Conservation (phyloP, 768 basidiomycete species). For the Podaxis carcinomalis region DNA sequence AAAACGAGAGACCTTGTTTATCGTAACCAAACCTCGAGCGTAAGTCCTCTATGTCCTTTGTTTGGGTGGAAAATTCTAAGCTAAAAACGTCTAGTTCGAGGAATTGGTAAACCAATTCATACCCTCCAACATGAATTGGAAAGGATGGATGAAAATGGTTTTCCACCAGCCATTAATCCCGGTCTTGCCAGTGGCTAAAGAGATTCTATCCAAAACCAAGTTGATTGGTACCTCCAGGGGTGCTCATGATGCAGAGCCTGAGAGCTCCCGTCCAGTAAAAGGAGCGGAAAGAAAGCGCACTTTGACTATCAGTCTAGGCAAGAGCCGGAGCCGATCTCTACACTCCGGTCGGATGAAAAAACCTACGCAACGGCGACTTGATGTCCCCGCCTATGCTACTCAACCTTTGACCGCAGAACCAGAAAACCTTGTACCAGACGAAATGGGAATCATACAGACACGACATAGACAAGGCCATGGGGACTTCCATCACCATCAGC, state of each 20-base stretch:
- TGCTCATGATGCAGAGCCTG: neutral
- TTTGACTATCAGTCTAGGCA: neutral
- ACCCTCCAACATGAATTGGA: constrained; percentile 74
- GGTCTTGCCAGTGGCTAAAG: constrained; percentile 74
- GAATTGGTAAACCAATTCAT: constrained; percentile 77
- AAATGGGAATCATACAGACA: constrained; percentile 1
- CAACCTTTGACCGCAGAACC: constrained; percentile 37
- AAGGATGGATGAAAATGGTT: constrained; percentile 80
- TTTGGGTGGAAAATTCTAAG: neutral
- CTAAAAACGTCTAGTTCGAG: constrained; percentile 52
- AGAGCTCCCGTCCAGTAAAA: neutral
- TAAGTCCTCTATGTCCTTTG: constrained; percentile 31
- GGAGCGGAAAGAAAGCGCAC: neutral
- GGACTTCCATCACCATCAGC: neutral
- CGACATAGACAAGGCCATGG: neutral
- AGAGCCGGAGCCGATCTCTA: neutral
- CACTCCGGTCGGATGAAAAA: constrained; percentile 1
- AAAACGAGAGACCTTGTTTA: constrained; percentile 79
- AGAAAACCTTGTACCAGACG: constrained; percentile 25
- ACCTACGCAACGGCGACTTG: neutral
- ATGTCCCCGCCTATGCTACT: constrained; percentile 15
- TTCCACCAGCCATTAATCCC: constrained; percentile 77
- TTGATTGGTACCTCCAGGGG: constrained; percentile 41
- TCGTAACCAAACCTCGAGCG: constrained; percentile 79
- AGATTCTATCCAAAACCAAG: constrained; percentile 75